A percentile compares a stretch with the other conserved stretches of the same genome.
phyloP scores from a whole-genome alignment of 495 filamentous ascomycete genomes.

The Bryoglossum gracile region DNA sequence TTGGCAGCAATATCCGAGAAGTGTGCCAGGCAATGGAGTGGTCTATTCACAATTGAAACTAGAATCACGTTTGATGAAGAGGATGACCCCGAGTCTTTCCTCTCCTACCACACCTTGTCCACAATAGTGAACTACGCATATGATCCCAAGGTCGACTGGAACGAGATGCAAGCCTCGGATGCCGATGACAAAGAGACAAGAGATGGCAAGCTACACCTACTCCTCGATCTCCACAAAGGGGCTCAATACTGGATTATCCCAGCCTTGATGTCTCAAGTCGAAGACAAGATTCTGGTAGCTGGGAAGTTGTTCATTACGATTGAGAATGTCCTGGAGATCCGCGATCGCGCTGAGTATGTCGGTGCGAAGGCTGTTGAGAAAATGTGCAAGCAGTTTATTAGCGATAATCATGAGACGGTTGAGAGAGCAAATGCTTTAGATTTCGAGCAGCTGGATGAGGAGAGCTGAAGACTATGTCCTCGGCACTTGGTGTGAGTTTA shows the following conservation, averaged over 20 bases:
- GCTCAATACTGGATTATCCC: constrained; percentile 17
- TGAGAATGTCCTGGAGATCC: constrained; percentile 12
- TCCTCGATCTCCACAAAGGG: constrained; percentile 25
- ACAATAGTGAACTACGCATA: constrained; percentile 28
- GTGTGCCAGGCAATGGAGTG: constrained; percentile 21
- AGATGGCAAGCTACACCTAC: constrained; percentile 15
- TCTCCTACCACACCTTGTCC: constrained; percentile 21
- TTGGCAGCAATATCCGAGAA: constrained; percentile 23
- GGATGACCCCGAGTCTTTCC: constrained; percentile 11
- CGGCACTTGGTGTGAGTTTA: too few relatives aligned
- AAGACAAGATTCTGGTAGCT: constrained; percentile 18
- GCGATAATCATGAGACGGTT: constrained; percentile 4
- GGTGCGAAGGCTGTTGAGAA: constrained; percentile 6
- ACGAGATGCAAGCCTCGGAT: constrained; percentile 13
- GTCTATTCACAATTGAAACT: constrained; percentile 14
- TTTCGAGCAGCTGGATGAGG: too few relatives aligned
- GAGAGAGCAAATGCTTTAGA: constrained; percentile 3
- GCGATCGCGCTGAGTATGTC: constrained; percentile 5
- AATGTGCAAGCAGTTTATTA: constrained; percentile 5
- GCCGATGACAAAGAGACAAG: constrained; percentile 16
- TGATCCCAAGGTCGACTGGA: constrained; percentile 14
- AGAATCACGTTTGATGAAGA: constrained; percentile 1
- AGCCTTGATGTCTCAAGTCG: constrained; percentile 13
- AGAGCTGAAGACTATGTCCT: too few relatives aligned
- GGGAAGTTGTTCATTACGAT: constrained; percentile 15